These are phyloP conservation scores for Cokeromyces recurvatus DNA, from an alignment of 371 early-diverging fungal genomes.

Conservation along the genomic window DNA sequence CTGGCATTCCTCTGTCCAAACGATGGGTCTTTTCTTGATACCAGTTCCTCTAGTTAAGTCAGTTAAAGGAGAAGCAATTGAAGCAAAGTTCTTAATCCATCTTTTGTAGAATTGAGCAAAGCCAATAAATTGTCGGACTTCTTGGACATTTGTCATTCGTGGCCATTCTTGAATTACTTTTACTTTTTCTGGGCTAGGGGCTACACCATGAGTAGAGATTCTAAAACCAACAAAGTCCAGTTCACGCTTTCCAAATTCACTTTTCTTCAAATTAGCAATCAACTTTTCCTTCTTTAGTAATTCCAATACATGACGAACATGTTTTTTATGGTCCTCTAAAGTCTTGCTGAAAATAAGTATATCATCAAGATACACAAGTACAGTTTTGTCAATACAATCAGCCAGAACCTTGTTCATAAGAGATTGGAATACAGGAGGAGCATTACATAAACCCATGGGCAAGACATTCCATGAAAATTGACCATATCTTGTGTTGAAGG, in stretches of 20 bases:
- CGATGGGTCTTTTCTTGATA: slow-evolving; percentile 10
- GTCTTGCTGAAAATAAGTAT: slow-evolving; percentile 48
- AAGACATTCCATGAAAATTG: neutral
- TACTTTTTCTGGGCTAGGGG: slow-evolving; percentile 22
- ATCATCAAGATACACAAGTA: slow-evolving; percentile 54
- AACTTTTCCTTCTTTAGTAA: slow-evolving; percentile 27
- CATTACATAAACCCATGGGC: neutral
- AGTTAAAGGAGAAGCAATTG: slow-evolving; percentile 35
- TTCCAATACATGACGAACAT: slow-evolving; percentile 30
- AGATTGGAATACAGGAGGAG: neutral
- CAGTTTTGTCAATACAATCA: slow-evolving; percentile 26
- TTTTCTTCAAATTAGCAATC: slow-evolving; percentile 44
- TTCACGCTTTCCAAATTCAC: slow-evolving; percentile 28
- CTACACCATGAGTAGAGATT: slow-evolving; percentile 24
- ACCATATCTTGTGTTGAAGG: slow-evolving; percentile 8
- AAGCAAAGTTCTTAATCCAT: slow-evolving; percentile 24
- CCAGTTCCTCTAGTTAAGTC: slow-evolving; percentile 26
- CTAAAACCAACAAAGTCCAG: slow-evolving; percentile 42
- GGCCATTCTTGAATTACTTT: slow-evolving; percentile 31
- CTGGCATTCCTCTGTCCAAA: neutral
- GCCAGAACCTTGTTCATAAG: slow-evolving; percentile 17
- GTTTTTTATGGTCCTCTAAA: slow-evolving; percentile 35
- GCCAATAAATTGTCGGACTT: slow-evolving; percentile 36
- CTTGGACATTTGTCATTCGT: slow-evolving; percentile 24
- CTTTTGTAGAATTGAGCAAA: slow-evolving; percentile 27